Evolutionary conservation across 2,329 filamentous ascomycete species (phyloP).

Genomic region (Trichophyton equinum): DNA sequence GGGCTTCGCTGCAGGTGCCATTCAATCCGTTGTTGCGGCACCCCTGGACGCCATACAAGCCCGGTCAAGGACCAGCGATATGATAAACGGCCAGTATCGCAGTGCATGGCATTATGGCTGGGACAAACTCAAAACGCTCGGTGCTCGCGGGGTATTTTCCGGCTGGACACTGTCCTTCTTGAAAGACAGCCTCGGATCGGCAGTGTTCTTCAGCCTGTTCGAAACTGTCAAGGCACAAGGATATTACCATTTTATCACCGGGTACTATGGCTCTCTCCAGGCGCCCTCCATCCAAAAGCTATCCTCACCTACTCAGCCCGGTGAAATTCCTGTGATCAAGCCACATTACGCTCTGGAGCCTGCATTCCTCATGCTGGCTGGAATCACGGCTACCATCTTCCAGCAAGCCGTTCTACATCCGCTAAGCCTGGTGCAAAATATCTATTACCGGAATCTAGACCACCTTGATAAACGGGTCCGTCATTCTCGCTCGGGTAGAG

Average conservation of each 20-base stretch:
- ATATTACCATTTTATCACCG: slow-evolving; percentile 49
- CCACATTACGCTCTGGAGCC: slow-evolving; percentile 54
- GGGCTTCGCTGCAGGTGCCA: slow-evolving; percentile 45
- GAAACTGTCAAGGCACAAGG: slow-evolving; percentile 51
- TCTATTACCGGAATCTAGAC: slow-evolving; percentile 49
- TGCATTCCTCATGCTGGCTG: slow-evolving; percentile 47
- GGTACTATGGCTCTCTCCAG: slow-evolving; percentile 41
- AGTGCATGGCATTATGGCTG: slow-evolving; percentile 53
- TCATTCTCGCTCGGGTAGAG: slow-evolving; percentile 27
- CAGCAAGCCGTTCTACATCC: slow-evolving; percentile 50
- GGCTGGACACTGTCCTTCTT: slow-evolving; percentile 49
- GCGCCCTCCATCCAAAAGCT: slow-evolving; percentile 20
- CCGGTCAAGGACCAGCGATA: slow-evolving; percentile 47
- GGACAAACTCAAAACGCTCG: slow-evolving; percentile 47
- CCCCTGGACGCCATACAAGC: slow-evolving; percentile 52
- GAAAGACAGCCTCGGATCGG: slow-evolving; percentile 49
- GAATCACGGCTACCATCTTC: slow-evolving; percentile 44
- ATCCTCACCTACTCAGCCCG: slow-evolving; percentile 19
- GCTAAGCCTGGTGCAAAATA: slow-evolving; percentile 44
- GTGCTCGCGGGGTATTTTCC: slow-evolving; percentile 48
- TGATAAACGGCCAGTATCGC: slow-evolving; percentile 46
- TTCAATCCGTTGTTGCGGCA: slow-evolving; percentile 51
- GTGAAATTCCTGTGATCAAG: slow-evolving; percentile 37
- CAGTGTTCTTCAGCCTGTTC: slow-evolving; percentile 50
- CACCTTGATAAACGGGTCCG: slow-evolving; percentile 44